These are phyloP conservation scores for Auriscalpium orientale DNA, from an alignment of 768 basidiomycete species.

Conservation along the genomic window DNA sequence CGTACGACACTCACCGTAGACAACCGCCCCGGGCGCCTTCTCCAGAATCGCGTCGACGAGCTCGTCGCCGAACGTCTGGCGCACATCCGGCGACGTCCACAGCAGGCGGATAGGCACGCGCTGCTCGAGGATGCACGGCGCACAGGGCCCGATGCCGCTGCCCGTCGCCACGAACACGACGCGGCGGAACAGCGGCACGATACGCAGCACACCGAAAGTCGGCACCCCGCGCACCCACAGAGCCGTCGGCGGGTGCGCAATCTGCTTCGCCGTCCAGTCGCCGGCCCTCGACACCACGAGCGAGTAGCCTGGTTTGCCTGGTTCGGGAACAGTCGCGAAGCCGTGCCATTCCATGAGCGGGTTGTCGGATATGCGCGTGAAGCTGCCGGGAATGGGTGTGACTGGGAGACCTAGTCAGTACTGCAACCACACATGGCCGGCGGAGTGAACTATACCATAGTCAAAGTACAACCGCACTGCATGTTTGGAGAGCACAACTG, in stretches of 20 bases:
- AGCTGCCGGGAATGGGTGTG: constrained; percentile 27
- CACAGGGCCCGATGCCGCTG: constrained; percentile 51
- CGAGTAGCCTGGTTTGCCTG: constrained; percentile 34
- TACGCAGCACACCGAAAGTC: constrained; percentile 46
- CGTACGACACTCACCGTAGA: constrained; percentile 38
- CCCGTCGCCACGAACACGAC: constrained; percentile 54
- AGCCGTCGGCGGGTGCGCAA: constrained; percentile 42
- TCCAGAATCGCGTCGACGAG: constrained; percentile 48
- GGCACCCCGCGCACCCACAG: constrained; percentile 56
- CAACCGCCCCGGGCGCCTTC: constrained; percentile 45
- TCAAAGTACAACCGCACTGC: constrained; percentile 53
- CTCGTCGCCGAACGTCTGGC: constrained; percentile 56
- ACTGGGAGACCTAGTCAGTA: constrained; percentile 8
- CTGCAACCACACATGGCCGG: no score
- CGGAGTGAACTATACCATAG: constrained; percentile 32
- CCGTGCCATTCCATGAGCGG: constrained; percentile 54
- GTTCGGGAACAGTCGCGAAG: constrained; percentile 46
- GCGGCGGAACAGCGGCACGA: constrained; percentile 48
- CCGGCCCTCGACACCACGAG: constrained; percentile 51
- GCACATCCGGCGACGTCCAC: constrained; percentile 57
- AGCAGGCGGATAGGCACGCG: constrained; percentile 46
- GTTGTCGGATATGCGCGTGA: constrained; percentile 30
- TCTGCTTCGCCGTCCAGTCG: constrained; percentile 51
- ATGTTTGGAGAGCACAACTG: constrained; percentile 47
- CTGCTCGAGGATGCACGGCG: constrained; percentile 45